These are phyloP conservation scores for Calonectria pauciramosa DNA, from an alignment of 2,329 filamentous ascomycete genomes.

Conservation along the genomic window DNA sequence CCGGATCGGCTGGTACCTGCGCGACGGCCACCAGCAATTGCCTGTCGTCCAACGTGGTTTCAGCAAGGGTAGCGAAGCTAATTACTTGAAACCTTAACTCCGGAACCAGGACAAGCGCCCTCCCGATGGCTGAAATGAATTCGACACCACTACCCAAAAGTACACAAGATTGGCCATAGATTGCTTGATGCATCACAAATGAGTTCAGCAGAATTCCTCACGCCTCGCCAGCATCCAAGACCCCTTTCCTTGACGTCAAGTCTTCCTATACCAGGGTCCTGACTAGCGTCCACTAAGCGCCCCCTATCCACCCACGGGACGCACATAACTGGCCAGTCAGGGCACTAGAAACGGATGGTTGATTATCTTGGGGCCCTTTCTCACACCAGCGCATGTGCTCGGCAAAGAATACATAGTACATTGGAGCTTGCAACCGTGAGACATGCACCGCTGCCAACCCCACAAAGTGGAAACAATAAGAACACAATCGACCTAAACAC, in stretches of 20 bases:
- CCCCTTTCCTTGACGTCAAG: not conserved
- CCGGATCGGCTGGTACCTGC: constrained; percentile 28
- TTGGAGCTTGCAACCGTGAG: not conserved
- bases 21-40: constrained; percentile 3
- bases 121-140: not conserved
- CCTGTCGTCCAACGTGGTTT: not conserved
- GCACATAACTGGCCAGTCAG: not conserved
- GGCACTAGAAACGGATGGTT: not conserved
- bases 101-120: not conserved
- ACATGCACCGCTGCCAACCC: not conserved
- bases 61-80: constrained; percentile 3
- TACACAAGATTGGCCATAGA: not conserved
- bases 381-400: not conserved
- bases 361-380: not conserved
- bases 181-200: not conserved
- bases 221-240: not conserved
- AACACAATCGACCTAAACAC: not conserved
- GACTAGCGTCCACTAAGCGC: not conserved
- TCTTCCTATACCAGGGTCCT: not conserved
- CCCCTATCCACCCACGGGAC: not conserved
- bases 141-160: not conserved
- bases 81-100: constrained; percentile 8
- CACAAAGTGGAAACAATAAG: not conserved
- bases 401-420: not conserved
- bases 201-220: not conserved